Conservation (phyloP, 2,329 filamentous ascomycete species). For the Trichoderma sp. region DNA sequence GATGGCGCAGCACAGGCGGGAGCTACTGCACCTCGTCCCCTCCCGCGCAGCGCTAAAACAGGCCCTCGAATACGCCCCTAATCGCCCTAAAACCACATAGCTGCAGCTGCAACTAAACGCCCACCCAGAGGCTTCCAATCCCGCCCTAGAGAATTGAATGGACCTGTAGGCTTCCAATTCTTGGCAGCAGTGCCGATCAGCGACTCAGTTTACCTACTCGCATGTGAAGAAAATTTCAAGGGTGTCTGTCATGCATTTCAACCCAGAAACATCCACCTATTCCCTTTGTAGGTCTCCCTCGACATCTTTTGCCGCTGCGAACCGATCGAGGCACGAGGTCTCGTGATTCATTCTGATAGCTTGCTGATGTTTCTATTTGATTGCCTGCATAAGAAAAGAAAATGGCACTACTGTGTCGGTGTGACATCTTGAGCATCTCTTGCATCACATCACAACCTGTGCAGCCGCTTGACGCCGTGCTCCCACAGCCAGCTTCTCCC, state of each 20-base stretch:
- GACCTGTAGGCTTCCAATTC: not conserved
- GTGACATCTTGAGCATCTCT: not conserved
- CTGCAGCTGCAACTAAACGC: not conserved
- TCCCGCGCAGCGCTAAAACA: slow-evolving; percentile 6
- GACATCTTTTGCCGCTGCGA: not conserved
- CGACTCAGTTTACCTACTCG: not conserved
- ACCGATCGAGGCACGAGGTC: not conserved
- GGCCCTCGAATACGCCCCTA: not conserved
- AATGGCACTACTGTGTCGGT: not conserved
- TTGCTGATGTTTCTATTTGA: not conserved
- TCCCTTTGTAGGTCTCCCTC: not conserved
- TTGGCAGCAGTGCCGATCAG: not conserved
- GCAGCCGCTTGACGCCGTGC: not conserved
- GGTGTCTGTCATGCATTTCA: not conserved
- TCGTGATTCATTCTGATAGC: not conserved
- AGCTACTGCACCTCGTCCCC: slow-evolving; percentile 7
- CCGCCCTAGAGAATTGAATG: not conserved
- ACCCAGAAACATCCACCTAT: not conserved
- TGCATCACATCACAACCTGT: not conserved
- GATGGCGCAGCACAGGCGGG: not conserved
- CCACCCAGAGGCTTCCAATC: not conserved
- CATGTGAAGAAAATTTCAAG: not conserved
- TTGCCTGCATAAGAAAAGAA: not conserved
- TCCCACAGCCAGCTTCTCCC: not conserved
- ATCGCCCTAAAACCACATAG: not conserved